Base-by-base conservation (phyloP, 1,284 basidiomycete genomes). In the Ustilago trichophora region DNA sequence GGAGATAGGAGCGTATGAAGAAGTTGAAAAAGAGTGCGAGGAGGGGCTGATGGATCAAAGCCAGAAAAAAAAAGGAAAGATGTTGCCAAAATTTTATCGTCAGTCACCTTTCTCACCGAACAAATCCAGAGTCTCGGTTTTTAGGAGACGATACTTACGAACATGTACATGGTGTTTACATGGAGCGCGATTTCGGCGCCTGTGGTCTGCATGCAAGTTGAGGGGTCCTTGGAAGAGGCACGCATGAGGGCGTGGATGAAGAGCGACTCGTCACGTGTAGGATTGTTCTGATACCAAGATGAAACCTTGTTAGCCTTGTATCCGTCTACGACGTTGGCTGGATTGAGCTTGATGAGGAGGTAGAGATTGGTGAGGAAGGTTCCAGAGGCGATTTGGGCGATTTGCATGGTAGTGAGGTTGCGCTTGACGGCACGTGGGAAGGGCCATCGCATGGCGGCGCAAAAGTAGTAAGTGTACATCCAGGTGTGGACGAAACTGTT, bases 391-490 rank as follows among this genome's bases (percentile, higher is more conserved):
- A 77, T 77, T 45, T 77, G 75, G 1, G 59, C 47, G 26, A 78
- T 77, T 48, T 78, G 76, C 47, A 76, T 46, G 19, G 76, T 78
- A 19, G 76, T 78, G 40, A 78, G 62, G 34, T 72, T 74, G 26
- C 72, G 53, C 52, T 78, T 78, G 47, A 78, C 51, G 12, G 71
- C 60, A 6, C 65, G 47, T 0, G 76, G 72, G 49, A 75, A 78
- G 11, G 75, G 76, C 60, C 52, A 64, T 29, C 56, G 60, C 54
- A 78, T 60, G 18, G 76, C 64, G 11, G 75, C 41, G 48, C 57
- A 76, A 26, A 75, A 58, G 63, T 78, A 78, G 70, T 78, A 73
- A 34, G 62, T 51, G 53, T 73, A 69, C 75, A 77, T 77, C 35
- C 55, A 52, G 13, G 75, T 78, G 48, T 78, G 76, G 6, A 78